phyloP scores from a whole-genome alignment of 1,139 yeast species.

The Kodamaea arcana region DNA sequence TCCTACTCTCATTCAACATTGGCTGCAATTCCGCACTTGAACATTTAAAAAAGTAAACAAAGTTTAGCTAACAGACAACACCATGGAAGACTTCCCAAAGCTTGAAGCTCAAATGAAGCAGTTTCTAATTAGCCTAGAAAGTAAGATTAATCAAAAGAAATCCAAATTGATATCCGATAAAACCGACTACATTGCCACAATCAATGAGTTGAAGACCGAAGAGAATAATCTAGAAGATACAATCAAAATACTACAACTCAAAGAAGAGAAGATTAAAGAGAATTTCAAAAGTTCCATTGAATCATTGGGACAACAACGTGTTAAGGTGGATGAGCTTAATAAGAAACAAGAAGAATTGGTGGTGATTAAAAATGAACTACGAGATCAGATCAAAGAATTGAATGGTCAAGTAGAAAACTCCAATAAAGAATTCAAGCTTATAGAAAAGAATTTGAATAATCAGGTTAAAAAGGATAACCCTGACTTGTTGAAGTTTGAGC shows the following conservation, averaged over 20 bases:
- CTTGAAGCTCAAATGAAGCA: constrained; percentile 29
- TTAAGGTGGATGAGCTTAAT: constrained; percentile 25
- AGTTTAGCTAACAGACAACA: no score
- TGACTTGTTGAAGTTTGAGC: constrained; percentile 40
- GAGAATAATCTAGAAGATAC: constrained; percentile 22
- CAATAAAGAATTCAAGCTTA: constrained; percentile 16
- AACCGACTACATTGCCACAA: constrained; percentile 24
- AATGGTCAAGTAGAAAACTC: constrained; percentile 19
- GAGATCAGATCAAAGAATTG: constrained; percentile 23
- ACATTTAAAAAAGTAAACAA: no score
- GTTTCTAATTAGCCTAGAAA: constrained; percentile 25
- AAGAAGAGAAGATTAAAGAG: constrained; percentile 21
- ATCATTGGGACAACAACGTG: constrained; percentile 10
- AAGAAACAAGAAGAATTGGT: constrained; percentile 20
- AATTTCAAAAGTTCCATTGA: constrained; percentile 18
- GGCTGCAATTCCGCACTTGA: no score
- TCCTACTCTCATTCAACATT: no score
- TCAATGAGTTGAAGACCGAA: constrained; percentile 28
- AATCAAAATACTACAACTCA: constrained; percentile 17
- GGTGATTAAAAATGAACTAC: constrained; percentile 21
- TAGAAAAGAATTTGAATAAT: constrained; percentile 18
- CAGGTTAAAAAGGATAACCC: constrained; percentile 34
- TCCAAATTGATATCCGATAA: constrained; percentile 25
- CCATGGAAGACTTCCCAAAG: constrained; percentile 21
- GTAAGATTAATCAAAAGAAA: constrained; percentile 23